Conservation (phyloP, 108 stramenopile species). For the Schizochytrium sp. region DNA sequence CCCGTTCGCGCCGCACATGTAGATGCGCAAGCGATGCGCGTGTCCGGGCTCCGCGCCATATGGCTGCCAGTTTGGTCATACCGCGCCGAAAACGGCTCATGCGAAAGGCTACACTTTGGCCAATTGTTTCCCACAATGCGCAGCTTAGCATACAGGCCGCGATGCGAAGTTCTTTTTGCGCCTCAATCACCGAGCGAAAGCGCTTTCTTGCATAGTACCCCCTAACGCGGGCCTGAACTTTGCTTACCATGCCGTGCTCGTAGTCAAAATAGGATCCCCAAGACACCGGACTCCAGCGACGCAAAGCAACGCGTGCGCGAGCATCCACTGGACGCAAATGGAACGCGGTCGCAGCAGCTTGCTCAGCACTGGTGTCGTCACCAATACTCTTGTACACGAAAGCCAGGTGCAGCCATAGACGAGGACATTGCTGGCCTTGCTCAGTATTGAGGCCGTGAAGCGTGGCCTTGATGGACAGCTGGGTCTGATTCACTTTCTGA, state of each 20-base stretch:
- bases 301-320: neutral
- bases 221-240: neutral
- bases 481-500: neutral
- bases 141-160: neutral
- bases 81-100: no score
- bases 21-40: no score
- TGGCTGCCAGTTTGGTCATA: no score
- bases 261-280: neutral
- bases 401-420: neutral
- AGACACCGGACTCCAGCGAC: neutral
- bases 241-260: neutral
- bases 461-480: neutral
- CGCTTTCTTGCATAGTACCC: neutral
- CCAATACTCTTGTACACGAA: neutral
- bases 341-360: neutral
- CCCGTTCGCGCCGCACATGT: no score
- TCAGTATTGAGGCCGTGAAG: neutral
- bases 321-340: neutral
- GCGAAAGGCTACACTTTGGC: no score
- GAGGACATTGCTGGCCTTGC: neutral
- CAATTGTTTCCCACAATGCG: neutral
- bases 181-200: neutral
- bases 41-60: no score
- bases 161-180: neutral
- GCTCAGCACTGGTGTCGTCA: neutral